These are phyloP conservation scores for Rhododendron kiyosumense DNA, from an alignment of 148 eudicot species.

Conservation along the genomic window DNA sequence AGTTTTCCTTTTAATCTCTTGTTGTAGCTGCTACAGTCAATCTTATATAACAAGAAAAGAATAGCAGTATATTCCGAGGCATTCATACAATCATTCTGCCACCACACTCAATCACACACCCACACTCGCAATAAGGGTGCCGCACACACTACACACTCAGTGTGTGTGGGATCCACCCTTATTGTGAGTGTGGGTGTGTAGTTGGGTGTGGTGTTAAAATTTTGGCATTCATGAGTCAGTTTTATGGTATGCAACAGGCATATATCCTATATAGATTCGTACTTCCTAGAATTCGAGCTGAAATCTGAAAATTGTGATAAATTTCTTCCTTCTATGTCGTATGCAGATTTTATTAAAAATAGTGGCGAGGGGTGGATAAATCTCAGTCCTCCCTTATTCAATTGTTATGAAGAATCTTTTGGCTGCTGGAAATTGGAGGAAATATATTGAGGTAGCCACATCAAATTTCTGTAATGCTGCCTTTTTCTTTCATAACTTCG, in stretches of 20 bases:
- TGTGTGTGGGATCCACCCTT: too few species aligned
- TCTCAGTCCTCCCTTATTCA: constrained; percentile 58
- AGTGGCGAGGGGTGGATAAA: constrained; percentile 55
- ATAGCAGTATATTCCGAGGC: too few species aligned
- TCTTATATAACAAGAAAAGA: too few species aligned
- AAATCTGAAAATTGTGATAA: not conserved
- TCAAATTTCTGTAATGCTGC: constrained; percentile 2
- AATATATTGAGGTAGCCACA: constrained; percentile 73
- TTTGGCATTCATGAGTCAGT: not conserved
- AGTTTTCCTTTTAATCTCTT: not conserved
- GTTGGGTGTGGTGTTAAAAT: too few species aligned
- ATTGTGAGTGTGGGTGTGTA: too few species aligned
- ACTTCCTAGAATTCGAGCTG: not conserved
- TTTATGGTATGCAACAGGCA: not conserved
- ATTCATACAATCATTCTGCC: too few species aligned
- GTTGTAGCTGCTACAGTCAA: too few species aligned
- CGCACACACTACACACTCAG: too few species aligned
- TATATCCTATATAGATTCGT: not conserved
- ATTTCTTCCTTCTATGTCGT: not conserved
- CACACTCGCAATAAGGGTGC: too few species aligned
- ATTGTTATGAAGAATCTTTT: constrained; percentile 71
- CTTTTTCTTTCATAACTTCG: not conserved
- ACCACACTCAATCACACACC: too few species aligned
- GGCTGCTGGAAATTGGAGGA: constrained; percentile 90
- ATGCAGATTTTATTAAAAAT: constrained; percentile 80